Base-by-base conservation (phyloP, 2,329 filamentous ascomycete genomes). In the Cytospora piceae region DNA sequence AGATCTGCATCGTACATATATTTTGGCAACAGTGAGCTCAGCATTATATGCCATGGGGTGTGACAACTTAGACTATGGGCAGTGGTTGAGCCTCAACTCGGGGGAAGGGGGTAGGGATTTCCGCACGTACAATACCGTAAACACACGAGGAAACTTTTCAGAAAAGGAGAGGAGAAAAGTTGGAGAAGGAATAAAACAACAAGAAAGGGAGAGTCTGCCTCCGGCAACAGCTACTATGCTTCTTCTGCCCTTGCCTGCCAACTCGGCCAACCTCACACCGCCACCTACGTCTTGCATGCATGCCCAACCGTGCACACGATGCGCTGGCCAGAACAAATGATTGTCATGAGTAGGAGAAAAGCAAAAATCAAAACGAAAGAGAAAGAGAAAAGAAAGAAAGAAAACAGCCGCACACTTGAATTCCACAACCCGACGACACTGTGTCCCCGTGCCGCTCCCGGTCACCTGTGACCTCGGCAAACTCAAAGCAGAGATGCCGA, bases 121-220 rank as follows among this genome's bases (percentile, higher is more conserved):
- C 39, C 39, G 17, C 39, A 42, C 6, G 39, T 42, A 12, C 4
- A 11, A 14, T 34, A 34, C 32, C 9, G 8, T 11, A 34, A 70
- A 68, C 31, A 69, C 68, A 39, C n/a, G 15, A 46, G 37, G 46
- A 37, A n/a, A 56, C 12, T 15, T 15, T 15, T 11, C 34, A 15
- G 11, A 24, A n/a, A 34, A 22, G 46, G 51, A 59, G 34, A 54
- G 39, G 39, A 42, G 67, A 66, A 64, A 66, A 59, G 67, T 68
- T 69, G 67, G 68, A 68, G 72, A 73, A 71, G 71, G 72, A 73
- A 71, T 70, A 66, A 67, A 69, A 69, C 4, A 52, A 34, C n/a
- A 52, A 20, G 17, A n/a, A 42, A 42, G 20, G 27, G 27, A 42
- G 20, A 5, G 20, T n/a, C 39, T 42, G 39, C 39, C 39, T n/a